These are phyloP conservation scores for Filobasidium floriforme DNA, from an alignment of 768 basidiomycete species.

Conservation along the genomic window DNA sequence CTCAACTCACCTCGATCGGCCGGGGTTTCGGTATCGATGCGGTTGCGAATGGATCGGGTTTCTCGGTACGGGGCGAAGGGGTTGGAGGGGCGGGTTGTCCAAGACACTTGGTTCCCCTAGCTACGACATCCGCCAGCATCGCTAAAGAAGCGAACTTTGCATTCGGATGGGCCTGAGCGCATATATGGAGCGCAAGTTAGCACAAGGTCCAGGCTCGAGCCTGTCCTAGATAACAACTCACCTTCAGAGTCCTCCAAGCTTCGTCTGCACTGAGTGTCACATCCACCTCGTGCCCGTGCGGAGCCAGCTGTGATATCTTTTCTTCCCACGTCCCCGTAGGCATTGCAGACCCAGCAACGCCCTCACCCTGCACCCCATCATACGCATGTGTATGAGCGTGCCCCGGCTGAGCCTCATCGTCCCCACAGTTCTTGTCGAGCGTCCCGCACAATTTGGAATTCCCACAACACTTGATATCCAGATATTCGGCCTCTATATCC, in stretches of 20 bases:
- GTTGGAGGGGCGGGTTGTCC: slow-evolving; percentile 10
- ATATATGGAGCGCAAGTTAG: background rate
- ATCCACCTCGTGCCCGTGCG: slow-evolving; percentile 12
- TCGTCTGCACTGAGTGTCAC: slow-evolving; percentile 36
- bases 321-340: slow-evolving; percentile 7
- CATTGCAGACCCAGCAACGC: background rate
- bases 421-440: slow-evolving; percentile 7
- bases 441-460: slow-evolving; percentile 17
- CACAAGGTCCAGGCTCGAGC: background rate
- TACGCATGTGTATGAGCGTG: background rate
- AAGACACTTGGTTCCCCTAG: slow-evolving; percentile 33
- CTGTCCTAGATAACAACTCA: slow-evolving; percentile 5
- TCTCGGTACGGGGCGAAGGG: background rate
- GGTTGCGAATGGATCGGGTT: slow-evolving; percentile 5
- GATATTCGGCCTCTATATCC: slow-evolving; percentile 12
- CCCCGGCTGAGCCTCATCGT: background rate
- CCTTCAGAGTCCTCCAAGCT: slow-evolving; percentile 44
- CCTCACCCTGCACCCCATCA: slow-evolving; percentile 1
- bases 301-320: slow-evolving; percentile 4
- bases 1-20: slow-evolving; percentile 9
- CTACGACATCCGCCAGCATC: slow-evolving; percentile 43
- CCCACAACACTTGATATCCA: slow-evolving; percentile 23
- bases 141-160: slow-evolving; percentile 36
- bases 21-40: background rate
- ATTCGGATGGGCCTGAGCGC: slow-evolving; percentile 39